Evolutionary conservation across 805 yeast species (phyloP).

Genomic region (Candida chauliodis): DNA sequence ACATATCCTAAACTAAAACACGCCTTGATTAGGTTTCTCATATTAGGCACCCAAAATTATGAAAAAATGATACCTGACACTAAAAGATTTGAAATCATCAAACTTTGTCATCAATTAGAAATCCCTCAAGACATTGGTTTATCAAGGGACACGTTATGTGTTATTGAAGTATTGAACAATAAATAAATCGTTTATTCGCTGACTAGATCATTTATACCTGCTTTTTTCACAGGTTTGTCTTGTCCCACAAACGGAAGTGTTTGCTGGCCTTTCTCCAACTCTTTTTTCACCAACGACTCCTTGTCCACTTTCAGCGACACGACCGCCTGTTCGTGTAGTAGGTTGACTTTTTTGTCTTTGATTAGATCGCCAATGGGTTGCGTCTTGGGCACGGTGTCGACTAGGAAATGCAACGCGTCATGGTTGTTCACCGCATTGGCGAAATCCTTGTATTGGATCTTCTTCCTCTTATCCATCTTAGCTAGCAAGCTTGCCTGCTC

Average conservation of each 20-base stretch:
- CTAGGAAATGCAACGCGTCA: constrained; percentile 60
- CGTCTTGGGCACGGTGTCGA: constrained; percentile 65
- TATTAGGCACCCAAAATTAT: constrained; percentile 34
- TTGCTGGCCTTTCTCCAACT: constrained; percentile 40
- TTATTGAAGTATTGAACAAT: constrained; percentile 25
- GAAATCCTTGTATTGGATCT: constrained; percentile 67
- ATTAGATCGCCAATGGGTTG: constrained; percentile 48
- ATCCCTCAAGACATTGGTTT: constrained; percentile 16
- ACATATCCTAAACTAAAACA: constrained; percentile 6
- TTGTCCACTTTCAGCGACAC: constrained; percentile 4
- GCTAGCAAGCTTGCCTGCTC: constrained; percentile 69
- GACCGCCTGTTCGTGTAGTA: constrained; percentile 10
- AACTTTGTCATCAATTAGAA: constrained; percentile 27
- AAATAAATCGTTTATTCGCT: constrained; percentile 10
- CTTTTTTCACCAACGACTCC: constrained; percentile 5
- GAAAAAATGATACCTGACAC: constrained; percentile 40
- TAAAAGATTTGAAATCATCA: constrained; percentile 32
- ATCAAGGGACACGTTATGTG: constrained; percentile 24
- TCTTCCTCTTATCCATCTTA: constrained; percentile 62
- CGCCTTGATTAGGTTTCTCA: constrained; percentile 22
- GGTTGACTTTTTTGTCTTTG: constrained; percentile 34
- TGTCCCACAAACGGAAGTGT: constrained; percentile 20
- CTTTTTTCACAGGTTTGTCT: constrained; percentile 22
- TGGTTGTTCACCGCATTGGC: constrained; percentile 57
- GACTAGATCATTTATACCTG: constrained; percentile 33